Conservation (phyloP, 129 eudicot species). For the Deinandra increscens region DNA sequence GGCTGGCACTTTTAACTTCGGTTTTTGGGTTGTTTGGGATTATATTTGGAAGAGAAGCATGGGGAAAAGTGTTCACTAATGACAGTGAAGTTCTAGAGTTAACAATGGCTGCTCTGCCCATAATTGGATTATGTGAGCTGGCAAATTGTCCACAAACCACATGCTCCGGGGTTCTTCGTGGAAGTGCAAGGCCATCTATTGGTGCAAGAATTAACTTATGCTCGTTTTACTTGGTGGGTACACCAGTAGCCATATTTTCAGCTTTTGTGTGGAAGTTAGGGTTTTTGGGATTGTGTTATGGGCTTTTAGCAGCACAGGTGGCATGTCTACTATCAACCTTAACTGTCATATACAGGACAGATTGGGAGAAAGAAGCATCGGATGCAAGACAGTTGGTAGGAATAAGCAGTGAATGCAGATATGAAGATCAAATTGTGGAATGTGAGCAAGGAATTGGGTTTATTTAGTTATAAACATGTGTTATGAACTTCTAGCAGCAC, state of each 20-base stretch:
- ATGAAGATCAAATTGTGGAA: conserved; percentile 39
- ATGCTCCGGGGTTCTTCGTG: conserved; percentile 91
- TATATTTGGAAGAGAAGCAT: conserved; percentile 70
- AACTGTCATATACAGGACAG: conserved; percentile 57
- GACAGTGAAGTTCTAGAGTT: conserved; percentile 75
- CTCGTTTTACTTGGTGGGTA: conserved; percentile 87
- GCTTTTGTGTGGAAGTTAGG: conserved; percentile 64
- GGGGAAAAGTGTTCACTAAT: conserved; percentile 79
- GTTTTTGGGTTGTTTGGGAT: conserved; percentile 72
- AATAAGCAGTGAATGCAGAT: conserved; percentile 32
- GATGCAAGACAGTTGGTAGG: conserved; percentile 86
- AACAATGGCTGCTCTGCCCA: conserved; percentile 66
- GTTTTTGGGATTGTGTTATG: conserved; percentile 86
- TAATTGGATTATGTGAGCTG: conserved; percentile 85
- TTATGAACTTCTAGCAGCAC: conserved; percentile 91
- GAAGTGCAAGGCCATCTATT: conserved; percentile 77
- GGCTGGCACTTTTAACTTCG: conserved; percentile 59
- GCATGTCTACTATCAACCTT: conserved; percentile 67
- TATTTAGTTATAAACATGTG: conserved; percentile 42
- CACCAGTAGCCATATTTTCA: conserved; percentile 77
- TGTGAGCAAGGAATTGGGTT: conserved; percentile 55
- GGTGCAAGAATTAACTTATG: conserved; percentile 85
- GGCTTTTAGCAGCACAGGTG: conserved; percentile 92
- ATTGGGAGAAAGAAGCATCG: conserved; percentile 80
- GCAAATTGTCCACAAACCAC: conserved; percentile 99